Base-by-base conservation (phyloP, 2,329 filamentous ascomycete genomes). In the Penicillium sp. region DNA sequence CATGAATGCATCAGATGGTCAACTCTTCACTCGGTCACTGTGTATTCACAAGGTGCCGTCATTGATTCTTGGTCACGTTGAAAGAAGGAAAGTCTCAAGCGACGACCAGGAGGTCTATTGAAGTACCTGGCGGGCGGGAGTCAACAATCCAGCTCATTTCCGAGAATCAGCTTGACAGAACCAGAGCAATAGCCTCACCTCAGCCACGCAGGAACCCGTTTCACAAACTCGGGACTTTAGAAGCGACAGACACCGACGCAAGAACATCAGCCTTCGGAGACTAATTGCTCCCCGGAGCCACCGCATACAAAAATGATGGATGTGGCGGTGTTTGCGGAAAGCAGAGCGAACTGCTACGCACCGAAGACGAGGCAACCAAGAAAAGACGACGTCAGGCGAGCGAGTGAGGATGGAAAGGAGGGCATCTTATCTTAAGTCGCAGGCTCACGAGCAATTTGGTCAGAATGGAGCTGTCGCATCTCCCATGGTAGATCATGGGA, bases 1-100 rank as follows among this genome's bases (percentile, higher is more conserved):
- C 65, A 67, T 66, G 58, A 49, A 48, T 52, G 49, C 46, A 47
- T 54, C 50, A 59, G 58, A 42, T 52, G 50, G 53, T 40, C 47
- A 46, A 45, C 45, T 55, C 58, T 52, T 37, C 52, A 58, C 54
- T 51, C 45, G 48, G 48, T 45, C 50, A 29, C 33, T 25, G 28
- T 9, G 43, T 38, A 26, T 32, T 45, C 43, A 45, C 38, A 13
- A 45, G 27, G 34, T 9, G 27, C 24, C 6, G 13, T 32, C 9
- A n/a, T 12, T 38, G 18, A 26, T 5, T 32, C 11, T 9, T 39
- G 28, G 34, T 42, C 29, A 28, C 32, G 33, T 25, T 45, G 49
- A 48, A 48, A 50, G 40, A 44, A 12, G 26, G 27, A 43, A 6
- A 33, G 24, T 5, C 13, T 36, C 26, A 28, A 24, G 33, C 13